Evolutionary conservation across 163 green algal genomes (phyloP).

Genomic region (Chlamydomonas reinhardtii): DNA sequence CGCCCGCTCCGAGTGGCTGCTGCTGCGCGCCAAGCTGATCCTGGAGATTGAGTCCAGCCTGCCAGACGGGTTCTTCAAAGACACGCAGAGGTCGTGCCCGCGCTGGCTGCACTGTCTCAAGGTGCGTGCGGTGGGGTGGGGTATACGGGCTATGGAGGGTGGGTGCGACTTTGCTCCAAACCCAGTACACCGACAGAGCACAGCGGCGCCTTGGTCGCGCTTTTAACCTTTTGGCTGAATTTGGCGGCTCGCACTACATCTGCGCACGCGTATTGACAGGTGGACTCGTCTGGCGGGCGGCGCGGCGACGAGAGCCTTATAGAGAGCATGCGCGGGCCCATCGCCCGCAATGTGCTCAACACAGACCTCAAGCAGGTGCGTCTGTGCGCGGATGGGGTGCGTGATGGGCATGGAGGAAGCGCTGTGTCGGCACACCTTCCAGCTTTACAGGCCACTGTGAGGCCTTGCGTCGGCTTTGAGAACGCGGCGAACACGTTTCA

Average conservation of each 20-base stretch:
- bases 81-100: neutral
- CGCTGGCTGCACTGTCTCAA: conserved; percentile 20
- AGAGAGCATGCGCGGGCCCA: conserved; percentile 6
- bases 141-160: too few relatives aligned
- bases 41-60: conserved; percentile 23
- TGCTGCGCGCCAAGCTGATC: conserved; percentile 28
- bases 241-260: too few relatives aligned
- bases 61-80: conserved; percentile 1
- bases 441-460: too few relatives aligned
- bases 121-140: neutral
- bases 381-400: too few relatives aligned
- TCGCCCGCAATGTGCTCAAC: conserved; percentile 13
- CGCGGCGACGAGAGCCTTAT: neutral
- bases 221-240: too few relatives aligned
- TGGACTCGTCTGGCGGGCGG: neutral
- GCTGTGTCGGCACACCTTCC: too few relatives aligned
- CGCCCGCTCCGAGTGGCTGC: conserved; percentile 27
- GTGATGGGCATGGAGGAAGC: too few relatives aligned
- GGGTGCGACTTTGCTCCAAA: too few relatives aligned
- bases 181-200: too few relatives aligned
- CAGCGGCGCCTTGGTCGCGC: too few relatives aligned
- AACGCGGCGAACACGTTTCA: too few relatives aligned
- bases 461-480: too few relatives aligned
- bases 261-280: neutral
- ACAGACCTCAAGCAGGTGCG: conserved; percentile 7